Evolutionary conservation across 2,329 filamentous ascomycete genomes (phyloP).

Genomic region (Arthrocladium fulminans): DNA sequence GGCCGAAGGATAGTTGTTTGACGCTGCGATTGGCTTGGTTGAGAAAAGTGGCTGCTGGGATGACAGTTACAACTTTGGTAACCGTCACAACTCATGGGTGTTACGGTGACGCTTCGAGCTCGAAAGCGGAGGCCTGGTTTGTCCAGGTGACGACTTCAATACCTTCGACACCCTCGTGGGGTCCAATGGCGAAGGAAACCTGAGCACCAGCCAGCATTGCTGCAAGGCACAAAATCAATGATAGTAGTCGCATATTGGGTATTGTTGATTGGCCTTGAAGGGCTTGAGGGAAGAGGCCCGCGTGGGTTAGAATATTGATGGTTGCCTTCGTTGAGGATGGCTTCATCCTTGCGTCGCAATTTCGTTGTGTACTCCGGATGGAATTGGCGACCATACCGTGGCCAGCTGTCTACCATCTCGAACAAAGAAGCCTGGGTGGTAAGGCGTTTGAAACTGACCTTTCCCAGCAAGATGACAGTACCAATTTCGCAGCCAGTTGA

Average conservation of each 20-base stretch:
- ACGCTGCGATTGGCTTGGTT: background rate
- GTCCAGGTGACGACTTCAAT: constrained; percentile 3
- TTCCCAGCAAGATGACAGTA: too few relatives aligned
- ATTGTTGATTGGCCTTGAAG: background rate
- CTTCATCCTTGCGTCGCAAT: background rate
- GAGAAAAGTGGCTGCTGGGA: background rate
- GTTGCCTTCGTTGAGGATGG: background rate
- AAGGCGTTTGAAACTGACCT: too few relatives aligned
- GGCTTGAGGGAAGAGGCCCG: background rate
- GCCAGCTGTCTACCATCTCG: background rate
- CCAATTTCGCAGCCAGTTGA: too few relatives aligned
- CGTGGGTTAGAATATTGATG: background rate
- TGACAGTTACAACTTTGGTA: background rate
- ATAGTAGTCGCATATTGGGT: background rate
- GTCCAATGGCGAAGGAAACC: background rate
- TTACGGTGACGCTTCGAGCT: background rate
- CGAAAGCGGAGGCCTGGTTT: constrained; percentile 1
- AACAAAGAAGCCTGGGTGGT: background rate
- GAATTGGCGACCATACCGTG: background rate
- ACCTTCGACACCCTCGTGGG: background rate
- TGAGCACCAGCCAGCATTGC: background rate
- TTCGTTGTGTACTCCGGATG: background rate
- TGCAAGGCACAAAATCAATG: background rate
- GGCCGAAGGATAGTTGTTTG: constrained; percentile 5
- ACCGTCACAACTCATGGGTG: background rate